A percentile compares a stretch with the other conserved stretches of the same genome.
These are phyloP conservation scores for Echeveria elegans DNA, from an alignment of 164 flowering plant genomes.

Conservation along the genomic window DNA sequence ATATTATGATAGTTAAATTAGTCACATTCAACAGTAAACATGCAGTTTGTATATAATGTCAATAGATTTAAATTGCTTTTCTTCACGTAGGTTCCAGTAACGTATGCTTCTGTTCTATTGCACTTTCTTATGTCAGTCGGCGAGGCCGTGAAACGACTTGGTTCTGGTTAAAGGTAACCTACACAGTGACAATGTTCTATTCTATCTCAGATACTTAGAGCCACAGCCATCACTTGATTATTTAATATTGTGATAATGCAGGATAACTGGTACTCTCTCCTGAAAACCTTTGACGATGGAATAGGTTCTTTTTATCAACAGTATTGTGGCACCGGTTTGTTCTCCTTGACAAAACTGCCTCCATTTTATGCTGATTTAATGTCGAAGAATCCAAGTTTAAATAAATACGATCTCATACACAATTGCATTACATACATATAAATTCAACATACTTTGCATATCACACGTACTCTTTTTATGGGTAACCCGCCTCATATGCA, in stretches of 20 bases:
- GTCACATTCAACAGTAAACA: not conserved
- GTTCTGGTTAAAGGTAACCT: slow-evolving; percentile 1
- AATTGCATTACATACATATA: too few species aligned
- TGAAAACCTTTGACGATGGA: not conserved
- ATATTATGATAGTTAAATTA: not conserved
- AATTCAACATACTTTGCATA: not conserved
- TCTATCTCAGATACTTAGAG: not conserved
- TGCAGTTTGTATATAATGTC: not conserved
- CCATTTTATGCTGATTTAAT: not conserved
- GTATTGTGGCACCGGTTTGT: slow-evolving; percentile 1
- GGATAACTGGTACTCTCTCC: slow-evolving; percentile 3
- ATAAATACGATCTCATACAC: too few species aligned
- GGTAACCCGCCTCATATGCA: not conserved
- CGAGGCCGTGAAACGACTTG: not conserved
- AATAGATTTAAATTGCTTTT: not conserved
- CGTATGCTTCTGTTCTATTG: not conserved
- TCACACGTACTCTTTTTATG: not conserved
- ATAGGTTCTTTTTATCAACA: not conserved
- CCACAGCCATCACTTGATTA: not conserved
- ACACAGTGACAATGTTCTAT: not conserved
- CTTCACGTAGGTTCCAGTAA: not conserved
- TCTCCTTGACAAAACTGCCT: too few species aligned
- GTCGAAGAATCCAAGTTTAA: too few species aligned
- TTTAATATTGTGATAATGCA: not conserved
- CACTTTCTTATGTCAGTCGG: not conserved